Conservation (phyloP, 106 monocot genomes). For the Agapanthus africanus region DNA sequence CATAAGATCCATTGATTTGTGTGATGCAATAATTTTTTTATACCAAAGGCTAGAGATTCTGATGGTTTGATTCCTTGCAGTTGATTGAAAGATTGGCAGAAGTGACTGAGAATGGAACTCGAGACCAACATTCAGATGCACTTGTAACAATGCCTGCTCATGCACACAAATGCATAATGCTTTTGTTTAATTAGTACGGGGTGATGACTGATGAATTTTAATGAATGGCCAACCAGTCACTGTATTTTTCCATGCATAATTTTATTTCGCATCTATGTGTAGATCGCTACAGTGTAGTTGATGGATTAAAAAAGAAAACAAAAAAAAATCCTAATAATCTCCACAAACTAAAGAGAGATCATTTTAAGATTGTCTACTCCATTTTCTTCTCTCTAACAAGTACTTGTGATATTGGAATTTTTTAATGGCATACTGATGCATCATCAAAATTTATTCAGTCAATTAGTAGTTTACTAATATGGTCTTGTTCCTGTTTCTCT, state of each 20-base stretch:
- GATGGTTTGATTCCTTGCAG: no score
- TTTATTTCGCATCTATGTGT: not conserved
- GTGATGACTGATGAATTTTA: not conserved
- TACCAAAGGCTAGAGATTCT: no score
- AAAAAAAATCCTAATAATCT: no score
- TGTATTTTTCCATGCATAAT: not conserved
- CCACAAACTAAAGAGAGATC: not conserved
- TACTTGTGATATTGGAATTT: not conserved
- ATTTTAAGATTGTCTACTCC: no score
- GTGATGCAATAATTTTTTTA: no score
- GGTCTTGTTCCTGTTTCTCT: not conserved
- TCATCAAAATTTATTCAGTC: not conserved
- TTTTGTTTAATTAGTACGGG: not conserved
- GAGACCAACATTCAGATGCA: conserved; percentile 66
- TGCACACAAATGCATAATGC: not conserved
- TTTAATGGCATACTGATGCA: not conserved
- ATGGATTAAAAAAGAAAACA: not conserved
- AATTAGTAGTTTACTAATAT: not conserved
- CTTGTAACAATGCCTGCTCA: conserved; percentile 28
- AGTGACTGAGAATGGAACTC: conserved; percentile 63
- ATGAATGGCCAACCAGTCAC: not conserved
- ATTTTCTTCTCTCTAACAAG: no score
- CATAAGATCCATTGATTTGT: no score
- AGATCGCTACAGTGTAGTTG: not conserved
- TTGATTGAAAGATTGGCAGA: conserved; percentile 65